Evolutionary conservation across 331 rosid genomes (phyloP), one percentile per base, ranked within the genome.

Genomic region (Pyrus hybrid): DNA sequence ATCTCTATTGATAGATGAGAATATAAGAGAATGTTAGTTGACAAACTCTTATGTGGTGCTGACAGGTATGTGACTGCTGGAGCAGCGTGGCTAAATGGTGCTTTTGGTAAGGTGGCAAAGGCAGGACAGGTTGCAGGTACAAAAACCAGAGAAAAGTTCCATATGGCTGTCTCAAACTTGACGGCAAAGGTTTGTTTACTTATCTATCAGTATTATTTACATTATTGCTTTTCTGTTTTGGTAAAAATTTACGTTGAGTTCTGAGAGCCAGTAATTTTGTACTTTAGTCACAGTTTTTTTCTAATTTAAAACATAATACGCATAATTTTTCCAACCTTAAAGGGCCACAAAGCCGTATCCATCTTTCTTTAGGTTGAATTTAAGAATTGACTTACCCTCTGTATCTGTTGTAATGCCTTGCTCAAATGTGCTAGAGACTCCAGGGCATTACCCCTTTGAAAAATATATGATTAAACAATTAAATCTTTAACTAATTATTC

Each of bases 81-180:
- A 49, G 54, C 3, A 49, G 54, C 54, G 6, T 49, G 20, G 54
- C 54, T 49, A 5, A 49, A 49, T 49, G n/a, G 54, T 49, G 54
- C n/a, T 16, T 49, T 49, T 49, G 54, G 54, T 49, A 49, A 49
- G 54, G 91, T 37, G 99, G 76, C 93, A 41, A 49, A 16, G 54
- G 54, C n/a, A 2, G 8, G 53, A 2, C 53, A 47, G 20, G 53
- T 47, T 47, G 70, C 97, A 13, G 96, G 97, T 66, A 63, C 97
- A 16, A 94, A 90, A 85, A 94, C 97, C 45, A 88, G 99, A 87
- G 99, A 89, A 54, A 94, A 37, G 81, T 88, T 92, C 83, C 81
- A 89, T 73, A 25, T 84, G 77, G 97, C 97, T 22, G 86, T 94
- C 75, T 86, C 99, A 63, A 94, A 94, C 89, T 79, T 94, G 80